Evolutionary conservation across 106 monocot species (phyloP).

Genomic region (Allium sativum): DNA sequence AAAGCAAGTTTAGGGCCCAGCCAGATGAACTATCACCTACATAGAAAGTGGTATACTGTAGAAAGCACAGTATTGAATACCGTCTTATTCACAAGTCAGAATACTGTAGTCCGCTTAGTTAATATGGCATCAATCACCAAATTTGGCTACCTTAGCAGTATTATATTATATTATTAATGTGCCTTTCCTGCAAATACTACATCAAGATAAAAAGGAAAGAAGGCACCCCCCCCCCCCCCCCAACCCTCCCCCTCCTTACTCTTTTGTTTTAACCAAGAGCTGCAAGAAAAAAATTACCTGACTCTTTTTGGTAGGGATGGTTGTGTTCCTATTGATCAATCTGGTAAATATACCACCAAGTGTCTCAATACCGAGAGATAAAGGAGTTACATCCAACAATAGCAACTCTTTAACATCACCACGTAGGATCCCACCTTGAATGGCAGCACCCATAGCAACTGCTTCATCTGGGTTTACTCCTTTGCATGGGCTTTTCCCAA

Average conservation of each 20-base stretch:
- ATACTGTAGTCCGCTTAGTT: too few species aligned
- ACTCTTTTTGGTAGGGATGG: constrained; percentile 70
- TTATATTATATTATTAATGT: not conserved
- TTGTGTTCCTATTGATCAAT: constrained; percentile 61
- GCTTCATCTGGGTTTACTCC: constrained; percentile 27
- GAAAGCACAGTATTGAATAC: too few species aligned
- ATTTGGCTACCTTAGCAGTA: too few species aligned
- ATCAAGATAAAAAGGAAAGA: not conserved
- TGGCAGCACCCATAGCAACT: constrained; percentile 29
- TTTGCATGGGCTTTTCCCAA: constrained; percentile 21
- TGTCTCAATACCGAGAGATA: constrained; percentile 65
- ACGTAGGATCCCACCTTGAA: constrained; percentile 49
- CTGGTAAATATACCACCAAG: constrained; percentile 69
- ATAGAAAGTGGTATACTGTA: too few species aligned
- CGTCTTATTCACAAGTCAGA: too few species aligned
- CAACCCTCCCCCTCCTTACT: too few species aligned
- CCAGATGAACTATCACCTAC: too few species aligned
- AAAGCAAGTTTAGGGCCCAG: too few species aligned
- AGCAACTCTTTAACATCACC: constrained; percentile 83
- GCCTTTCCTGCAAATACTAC: not conserved
- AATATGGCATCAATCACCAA: too few species aligned
- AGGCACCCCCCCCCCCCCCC: too few species aligned
- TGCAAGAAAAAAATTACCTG: constrained; percentile 26
- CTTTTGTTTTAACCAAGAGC: not conserved
- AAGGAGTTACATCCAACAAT: constrained; percentile 54